phyloP scores from a whole-genome alignment of 164 flowering plant genomes.

The Sedum album region DNA sequence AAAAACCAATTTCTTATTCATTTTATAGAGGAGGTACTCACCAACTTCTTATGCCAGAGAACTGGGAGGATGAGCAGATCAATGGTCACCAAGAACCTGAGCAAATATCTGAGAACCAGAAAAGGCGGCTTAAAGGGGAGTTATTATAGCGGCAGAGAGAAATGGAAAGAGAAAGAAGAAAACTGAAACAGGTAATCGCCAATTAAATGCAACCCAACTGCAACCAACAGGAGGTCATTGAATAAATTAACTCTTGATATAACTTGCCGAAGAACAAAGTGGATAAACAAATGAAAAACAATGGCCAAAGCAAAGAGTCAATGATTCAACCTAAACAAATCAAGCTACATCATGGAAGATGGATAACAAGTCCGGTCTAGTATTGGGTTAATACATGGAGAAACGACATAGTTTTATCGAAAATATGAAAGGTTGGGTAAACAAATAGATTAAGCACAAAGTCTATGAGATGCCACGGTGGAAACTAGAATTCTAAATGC shows the following conservation, averaged over 20 bases:
- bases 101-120: background rate
- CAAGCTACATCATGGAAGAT: background rate
- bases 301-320: background rate
- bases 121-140: background rate
- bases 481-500: no score
- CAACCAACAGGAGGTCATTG: conserved; percentile 15
- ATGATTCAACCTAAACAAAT: background rate
- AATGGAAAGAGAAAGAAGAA: background rate
- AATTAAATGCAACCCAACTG: background rate
- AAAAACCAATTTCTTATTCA: background rate
- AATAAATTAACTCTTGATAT: background rate
- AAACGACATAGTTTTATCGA: background rate
- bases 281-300: background rate
- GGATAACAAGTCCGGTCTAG: background rate
- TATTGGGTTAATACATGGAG: background rate
- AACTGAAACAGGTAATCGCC: background rate
- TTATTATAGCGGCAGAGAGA: background rate
- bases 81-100: background rate
- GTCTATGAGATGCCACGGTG: no score
- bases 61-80: background rate
- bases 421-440: no score
- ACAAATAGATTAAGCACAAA: no score
- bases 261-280: background rate
- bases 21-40: background rate
- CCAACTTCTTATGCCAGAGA: background rate